Conservation (phyloP, 2,329 filamentous ascomycete genomes). For the Aureobasidium zeae region DNA sequence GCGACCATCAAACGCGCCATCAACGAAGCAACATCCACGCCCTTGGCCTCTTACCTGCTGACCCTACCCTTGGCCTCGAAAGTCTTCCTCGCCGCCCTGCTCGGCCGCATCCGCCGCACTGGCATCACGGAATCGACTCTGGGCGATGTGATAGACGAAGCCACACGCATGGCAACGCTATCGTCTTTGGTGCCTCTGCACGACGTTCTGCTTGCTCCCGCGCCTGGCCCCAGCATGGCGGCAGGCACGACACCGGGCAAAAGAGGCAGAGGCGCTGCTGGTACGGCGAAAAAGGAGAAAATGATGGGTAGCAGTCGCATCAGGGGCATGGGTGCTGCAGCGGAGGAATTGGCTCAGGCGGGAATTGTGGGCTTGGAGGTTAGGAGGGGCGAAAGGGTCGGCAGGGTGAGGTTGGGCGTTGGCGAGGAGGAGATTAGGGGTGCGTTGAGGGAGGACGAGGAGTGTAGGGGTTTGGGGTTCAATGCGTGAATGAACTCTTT, state of each 20-base stretch:
- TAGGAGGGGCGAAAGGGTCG: constrained; percentile 68
- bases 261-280: constrained; percentile 26
- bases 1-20: constrained; percentile 90
- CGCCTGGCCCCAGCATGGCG: constrained; percentile 21
- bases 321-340: constrained; percentile 58
- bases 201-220: constrained; percentile 46
- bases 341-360: constrained; percentile 74
- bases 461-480: constrained; percentile 72
- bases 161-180: constrained; percentile 57
- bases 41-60: constrained; percentile 80
- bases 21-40: constrained; percentile 86
- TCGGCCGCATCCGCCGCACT: constrained; percentile 69
- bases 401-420: constrained; percentile 75
- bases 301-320: constrained; percentile 46
- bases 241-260: constrained; percentile 24
- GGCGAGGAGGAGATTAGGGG: constrained; percentile 84
- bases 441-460: constrained; percentile 78
- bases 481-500: constrained; percentile 21
- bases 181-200: constrained; percentile 53
- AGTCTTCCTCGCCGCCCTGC: constrained; percentile 71
- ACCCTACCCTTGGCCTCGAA: constrained; percentile 74
- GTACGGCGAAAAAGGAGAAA: constrained; percentile 26
- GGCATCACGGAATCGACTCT: constrained; percentile 81
- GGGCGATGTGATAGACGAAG: constrained; percentile 83
- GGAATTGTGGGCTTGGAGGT: constrained; percentile 80